These are phyloP conservation scores for Lunasporangiospora selenospora DNA, from an alignment of 192 early-diverging fungal species.

Conservation along the genomic window DNA sequence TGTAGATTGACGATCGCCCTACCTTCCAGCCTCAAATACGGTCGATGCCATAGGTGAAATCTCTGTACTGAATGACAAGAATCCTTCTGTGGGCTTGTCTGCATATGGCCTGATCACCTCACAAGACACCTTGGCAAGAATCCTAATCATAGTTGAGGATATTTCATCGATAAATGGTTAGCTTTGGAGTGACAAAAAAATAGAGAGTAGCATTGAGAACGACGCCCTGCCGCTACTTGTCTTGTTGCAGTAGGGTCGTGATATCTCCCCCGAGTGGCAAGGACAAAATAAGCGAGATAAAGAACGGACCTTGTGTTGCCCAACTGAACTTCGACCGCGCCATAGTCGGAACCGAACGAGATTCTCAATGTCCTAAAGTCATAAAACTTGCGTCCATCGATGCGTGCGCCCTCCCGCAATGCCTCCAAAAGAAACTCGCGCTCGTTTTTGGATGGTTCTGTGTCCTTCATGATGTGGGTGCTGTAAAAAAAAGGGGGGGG, in stretches of 20 bases:
- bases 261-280: not conserved
- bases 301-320: constrained; percentile 79
- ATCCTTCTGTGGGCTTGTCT: constrained; percentile 89
- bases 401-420: constrained; percentile 69
- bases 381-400: constrained; percentile 80
- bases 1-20: too few species aligned
- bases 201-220: not conserved
- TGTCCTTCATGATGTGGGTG: constrained; percentile 50
- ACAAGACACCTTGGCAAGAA: constrained; percentile 73
- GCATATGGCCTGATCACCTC: constrained; percentile 71
- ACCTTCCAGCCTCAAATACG: constrained; percentile 72
- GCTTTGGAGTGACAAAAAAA: too few species aligned
- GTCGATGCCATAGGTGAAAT: constrained; percentile 88
- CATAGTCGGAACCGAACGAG: constrained; percentile 70
- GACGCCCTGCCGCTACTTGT: too few species aligned
- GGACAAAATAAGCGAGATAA: constrained; percentile 6
- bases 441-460: constrained; percentile 76
- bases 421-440: constrained; percentile 76
- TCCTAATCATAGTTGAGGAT: constrained; percentile 47
- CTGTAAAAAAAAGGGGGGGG: too few species aligned
- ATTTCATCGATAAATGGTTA: too few species aligned
- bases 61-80: constrained; percentile 86
- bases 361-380: constrained; percentile 77
- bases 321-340: constrained; percentile 78
- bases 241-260: too few species aligned